These are phyloP conservation scores for Fusarium brevicatenulatum DNA, from an alignment of 2,329 filamentous ascomycete genomes.

Conservation along the genomic window DNA sequence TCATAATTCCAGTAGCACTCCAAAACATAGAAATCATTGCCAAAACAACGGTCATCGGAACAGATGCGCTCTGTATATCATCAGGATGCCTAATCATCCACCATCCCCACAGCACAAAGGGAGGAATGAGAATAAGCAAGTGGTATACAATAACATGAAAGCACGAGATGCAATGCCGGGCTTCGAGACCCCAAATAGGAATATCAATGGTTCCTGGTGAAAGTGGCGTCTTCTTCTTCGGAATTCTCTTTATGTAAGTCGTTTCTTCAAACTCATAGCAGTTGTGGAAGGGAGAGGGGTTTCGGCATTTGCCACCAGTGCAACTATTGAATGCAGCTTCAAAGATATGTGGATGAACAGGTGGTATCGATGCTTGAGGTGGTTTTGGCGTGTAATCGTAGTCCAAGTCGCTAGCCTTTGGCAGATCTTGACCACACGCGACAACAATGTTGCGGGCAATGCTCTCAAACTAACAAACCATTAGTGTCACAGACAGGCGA, in stretches of 20 bases:
- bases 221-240: constrained; percentile 11
- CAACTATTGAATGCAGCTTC: constrained; percentile 17
- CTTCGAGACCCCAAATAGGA: constrained; percentile 9
- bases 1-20: constrained; percentile 17
- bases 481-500: background rate
- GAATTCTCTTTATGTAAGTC: constrained; percentile 12
- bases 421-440: constrained; percentile 2
- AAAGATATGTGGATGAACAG: constrained; percentile 7
- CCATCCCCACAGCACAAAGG: constrained; percentile 1
- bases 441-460: constrained; percentile 7
- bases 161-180: constrained; percentile 8
- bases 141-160: constrained; percentile 8
- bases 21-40: constrained; percentile 21
- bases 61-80: constrained; percentile 15
- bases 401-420: background rate
- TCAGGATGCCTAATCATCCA: constrained; percentile 3
- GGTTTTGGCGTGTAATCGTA: constrained; percentile 14
- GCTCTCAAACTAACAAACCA: background rate
- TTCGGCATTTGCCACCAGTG: background rate
- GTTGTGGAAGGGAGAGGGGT: background rate
- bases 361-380: constrained; percentile 4
- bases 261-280: constrained; percentile 14
- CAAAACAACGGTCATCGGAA: constrained; percentile 10
- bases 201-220: background rate
- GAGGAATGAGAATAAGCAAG: constrained; percentile 8